These are phyloP conservation scores for Talaromyces sp. DNA, from an alignment of 2,329 filamentous ascomycete genomes.

Conservation along the genomic window DNA sequence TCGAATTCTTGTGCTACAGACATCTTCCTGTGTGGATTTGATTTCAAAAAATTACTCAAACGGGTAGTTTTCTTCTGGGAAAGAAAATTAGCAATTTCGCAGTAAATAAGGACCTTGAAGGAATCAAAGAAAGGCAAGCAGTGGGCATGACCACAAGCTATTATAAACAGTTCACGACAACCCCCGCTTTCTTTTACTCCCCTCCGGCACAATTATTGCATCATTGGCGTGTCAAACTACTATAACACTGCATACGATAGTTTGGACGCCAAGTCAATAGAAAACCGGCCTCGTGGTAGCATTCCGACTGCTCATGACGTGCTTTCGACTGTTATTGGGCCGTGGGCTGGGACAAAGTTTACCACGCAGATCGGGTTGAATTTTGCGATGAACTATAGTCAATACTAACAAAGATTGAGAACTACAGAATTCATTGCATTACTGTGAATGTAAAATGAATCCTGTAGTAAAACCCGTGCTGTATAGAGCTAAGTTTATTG, in stretches of 20 bases:
- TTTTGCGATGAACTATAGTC: neutral
- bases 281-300: neutral
- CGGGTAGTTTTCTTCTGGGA: neutral
- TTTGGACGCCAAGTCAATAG: neutral
- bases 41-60: neutral
- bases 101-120: neutral
- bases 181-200: neutral
- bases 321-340: neutral
- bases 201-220: neutral
- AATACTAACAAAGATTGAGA: too few relatives aligned
- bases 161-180: neutral
- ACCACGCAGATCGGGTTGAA: neutral
- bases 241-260: neutral
- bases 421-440: too few relatives aligned
- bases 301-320: neutral
- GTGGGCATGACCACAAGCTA: neutral
- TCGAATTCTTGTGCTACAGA: conserved; percentile 45
- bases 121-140: neutral
- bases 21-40: conserved; percentile 13
- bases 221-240: neutral
- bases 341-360: neutral
- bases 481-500: too few relatives aligned
- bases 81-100: neutral
- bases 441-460: neutral
- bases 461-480: too few relatives aligned